Base-by-base conservation (phyloP, 1,284 basidiomycete genomes). In the Wallemia mellicola region DNA sequence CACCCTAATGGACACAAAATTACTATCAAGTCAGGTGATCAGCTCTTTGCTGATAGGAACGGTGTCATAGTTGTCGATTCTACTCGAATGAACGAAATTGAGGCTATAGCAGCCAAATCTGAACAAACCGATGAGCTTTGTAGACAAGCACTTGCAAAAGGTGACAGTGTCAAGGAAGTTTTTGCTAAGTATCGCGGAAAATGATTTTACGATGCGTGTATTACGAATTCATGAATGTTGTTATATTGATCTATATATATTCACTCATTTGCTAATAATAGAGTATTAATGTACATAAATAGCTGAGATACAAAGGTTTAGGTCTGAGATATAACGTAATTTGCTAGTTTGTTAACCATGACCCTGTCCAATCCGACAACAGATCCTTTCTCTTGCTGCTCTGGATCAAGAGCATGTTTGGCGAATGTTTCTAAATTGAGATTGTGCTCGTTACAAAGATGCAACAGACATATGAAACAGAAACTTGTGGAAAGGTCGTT, bases 401-500 rank as follows among this genome's bases (percentile, higher is more conserved):
- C 71, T 26, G 68, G 67, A 69, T 86, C 82, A 54, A 59, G 19
- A 48, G 60, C 58, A 63, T 59, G 30, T 64, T 30, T 28, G 15
- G 27, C 48, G n/a, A 30, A 28, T 27, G 27, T 56, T 25, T 30
- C 55, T 15, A 91, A 75, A 66, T 81, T 82, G 55, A 95, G 74
- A 1, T 91, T 91, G 67, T 87, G 86, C 68, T 96, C 89, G 68
- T 96, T 94, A 55, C 89, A 91, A 48, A 98, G 74, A 72, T 95
- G 89, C 28, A 94, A 72, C 30, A 98, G 72, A 67, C 92, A 98
- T 69, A 98, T 99, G 74, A 98, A 99, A 71, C 92, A 98, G 79
- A 95, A 98, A 63, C 87, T 94, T 9, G 94, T 98, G 68, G 88
- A 94, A 69, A 98, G 95, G 65, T 99, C 94, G 56, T 84, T 81